Base-by-base conservation (phyloP, 257 asterid genomes). In the Fraxinus americana region DNA sequence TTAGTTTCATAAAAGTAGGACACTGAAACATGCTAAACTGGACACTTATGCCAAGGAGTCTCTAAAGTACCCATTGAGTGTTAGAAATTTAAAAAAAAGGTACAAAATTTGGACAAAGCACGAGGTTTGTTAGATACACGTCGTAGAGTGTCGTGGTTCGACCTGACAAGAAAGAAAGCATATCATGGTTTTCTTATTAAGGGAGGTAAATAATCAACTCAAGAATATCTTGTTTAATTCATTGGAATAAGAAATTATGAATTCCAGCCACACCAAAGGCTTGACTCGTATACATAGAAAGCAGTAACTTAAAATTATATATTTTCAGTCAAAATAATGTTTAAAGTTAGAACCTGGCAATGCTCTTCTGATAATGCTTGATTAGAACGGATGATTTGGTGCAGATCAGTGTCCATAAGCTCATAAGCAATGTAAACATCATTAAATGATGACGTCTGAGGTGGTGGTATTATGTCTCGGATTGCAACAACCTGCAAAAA, bases 341-440 rank as follows among this genome's bases (percentile, higher is more conserved):
- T 59, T 6, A n/a, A 17, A 71, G 34, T 63, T 54, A 35, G 34
- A 80, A 81, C 85, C 85, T 81, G 85, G 57, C 78, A 67, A 50
- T 81, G 85, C 75, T 80, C 77, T 70, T 80, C 83, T 29, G 80
- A 80, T 72, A 80, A 80, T 54, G 17, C 76, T 66, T 75, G 83
- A 69, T 70, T 75, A 41, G 83, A 75, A 70, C 79, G 83, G 48
- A 81, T 73, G 70, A 81, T 70, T 77, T 81, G 82, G 68, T 73
- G 82, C 69, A 81, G 85, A 81, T 81, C 83, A 61, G 80, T 80
- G 70, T 80, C 80, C 83, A 80, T 75, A 32, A 80, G 83, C 57
- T 80, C 83, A 69, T 75, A 80, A 0, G 67, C 81, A 67, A 73
- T 77, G 71, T 81, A 81, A 50, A 81, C 85, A 69, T 81, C 81